Evolutionary conservation across 768 basidiomycete genomes (phyloP).

Genomic region (Pleurotus tuoliensis): DNA sequence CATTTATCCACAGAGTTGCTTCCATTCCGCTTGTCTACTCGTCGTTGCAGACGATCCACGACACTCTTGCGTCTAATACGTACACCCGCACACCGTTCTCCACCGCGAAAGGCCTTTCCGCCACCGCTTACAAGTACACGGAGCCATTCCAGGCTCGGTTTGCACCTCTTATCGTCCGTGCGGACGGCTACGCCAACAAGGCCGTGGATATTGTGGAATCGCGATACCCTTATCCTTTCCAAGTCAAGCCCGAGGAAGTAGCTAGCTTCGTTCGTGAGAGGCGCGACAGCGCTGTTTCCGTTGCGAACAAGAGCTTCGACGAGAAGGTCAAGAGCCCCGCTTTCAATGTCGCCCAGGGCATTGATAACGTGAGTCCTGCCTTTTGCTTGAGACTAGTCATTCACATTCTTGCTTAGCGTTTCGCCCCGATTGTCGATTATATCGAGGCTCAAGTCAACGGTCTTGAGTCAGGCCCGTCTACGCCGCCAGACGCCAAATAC

Average conservation of each 20-base stretch:
- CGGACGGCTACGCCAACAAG: conserved; percentile 68
- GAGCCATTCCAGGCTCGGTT: conserved; percentile 64
- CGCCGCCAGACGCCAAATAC: conserved; percentile 54
- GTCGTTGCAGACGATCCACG: conserved; percentile 55
- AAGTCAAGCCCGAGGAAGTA: conserved; percentile 70
- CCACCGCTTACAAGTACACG: conserved; percentile 55
- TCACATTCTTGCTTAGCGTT: conserved; percentile 37
- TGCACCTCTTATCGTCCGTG: conserved; percentile 60
- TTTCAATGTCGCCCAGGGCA: conserved; percentile 54
- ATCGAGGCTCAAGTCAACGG: conserved; percentile 48
- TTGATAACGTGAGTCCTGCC: conserved; percentile 59
- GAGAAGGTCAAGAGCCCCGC: conserved; percentile 64
- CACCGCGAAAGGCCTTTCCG: conserved; percentile 59
- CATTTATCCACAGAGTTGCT: conserved; percentile 57
- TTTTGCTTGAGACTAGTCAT: conserved; percentile 10
- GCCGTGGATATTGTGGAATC: conserved; percentile 70
- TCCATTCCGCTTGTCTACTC: conserved; percentile 72
- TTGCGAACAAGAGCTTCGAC: conserved; percentile 61
- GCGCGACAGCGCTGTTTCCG: conserved; percentile 37
- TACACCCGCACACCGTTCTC: conserved; percentile 64
- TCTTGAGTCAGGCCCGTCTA: conserved; percentile 42
- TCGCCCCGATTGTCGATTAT: conserved; percentile 74
- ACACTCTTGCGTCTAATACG: conserved; percentile 52
- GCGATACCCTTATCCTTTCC: conserved; percentile 74
- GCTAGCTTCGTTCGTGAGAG: conserved; percentile 53